phyloP scores from a whole-genome alignment of 192 early-diverging fungal species.

The Rhizophagus clarus region DNA sequence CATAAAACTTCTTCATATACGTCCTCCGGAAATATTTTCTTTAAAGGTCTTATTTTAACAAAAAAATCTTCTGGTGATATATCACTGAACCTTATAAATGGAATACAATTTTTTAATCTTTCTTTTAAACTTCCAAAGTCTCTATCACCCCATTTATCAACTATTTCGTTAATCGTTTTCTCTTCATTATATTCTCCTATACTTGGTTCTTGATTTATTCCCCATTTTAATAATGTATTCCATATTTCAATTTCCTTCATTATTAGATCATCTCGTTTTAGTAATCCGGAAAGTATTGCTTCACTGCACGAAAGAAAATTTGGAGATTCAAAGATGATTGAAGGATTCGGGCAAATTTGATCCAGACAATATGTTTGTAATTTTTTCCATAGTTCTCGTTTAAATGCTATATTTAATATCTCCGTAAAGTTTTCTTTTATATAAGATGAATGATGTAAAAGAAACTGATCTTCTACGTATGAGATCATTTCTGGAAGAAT shows the following conservation, averaged over 20 bases:
- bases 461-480: slow-evolving; percentile 6
- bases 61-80: slow-evolving; percentile 11
- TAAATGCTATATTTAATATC: not conserved
- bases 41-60: not conserved
- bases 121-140: slow-evolving; percentile 1
- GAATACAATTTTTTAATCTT: slow-evolving; percentile 16
- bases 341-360: slow-evolving; percentile 1
- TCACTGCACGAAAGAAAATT: slow-evolving; percentile 3
- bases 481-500: slow-evolving; percentile 12
- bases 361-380: slow-evolving; percentile 16
- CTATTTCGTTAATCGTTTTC: not conserved
- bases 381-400: slow-evolving; percentile 10
- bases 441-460: not conserved
- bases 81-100: slow-evolving; percentile 9
- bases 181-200: not conserved
- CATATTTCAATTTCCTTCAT: slow-evolving; percentile 15
- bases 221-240: slow-evolving; percentile 17
- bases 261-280: slow-evolving; percentile 19
- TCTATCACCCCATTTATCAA: not conserved
- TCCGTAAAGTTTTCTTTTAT: not conserved
- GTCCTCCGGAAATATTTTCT: not conserved
- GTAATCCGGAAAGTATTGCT: not conserved
- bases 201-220: not conserved
- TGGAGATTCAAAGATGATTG: not conserved
- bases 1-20: slow-evolving; percentile 15